Base-by-base conservation (phyloP, 495 filamentous ascomycete genomes). In the Amorphotheca resinae region DNA sequence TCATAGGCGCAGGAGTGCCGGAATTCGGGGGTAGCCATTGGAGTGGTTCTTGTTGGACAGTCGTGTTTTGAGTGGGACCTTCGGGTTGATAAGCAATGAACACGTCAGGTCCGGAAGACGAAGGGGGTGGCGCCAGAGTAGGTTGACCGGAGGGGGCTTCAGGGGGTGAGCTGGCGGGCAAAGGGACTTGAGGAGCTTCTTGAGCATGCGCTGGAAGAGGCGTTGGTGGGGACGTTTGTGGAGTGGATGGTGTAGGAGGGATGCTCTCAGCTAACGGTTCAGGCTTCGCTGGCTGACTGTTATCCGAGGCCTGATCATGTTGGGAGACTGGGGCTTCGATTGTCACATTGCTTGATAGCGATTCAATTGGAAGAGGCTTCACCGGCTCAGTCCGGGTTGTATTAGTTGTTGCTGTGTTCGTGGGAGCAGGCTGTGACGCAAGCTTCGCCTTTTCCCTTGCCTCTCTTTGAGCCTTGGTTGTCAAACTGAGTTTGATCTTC, bases 401-500 rank as follows among this genome's bases (percentile, higher is more conserved):
- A 4, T 37, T 37, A 15, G 17, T 47, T 7, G 52, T 45, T 33
- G 48, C 58, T 9, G 45, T 17, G 43, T 53, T 61, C 12, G 26
- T 55, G 41, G 38, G 42, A 16, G 31, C 42, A 56, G 63, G 51
- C 67, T 64, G 14, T 46, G 45, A 21, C 6, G 50, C 38, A 38
- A 43, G 21, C 26, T 53, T 60, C 21, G 59, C 55, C 37, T 66
- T 62, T 51, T 76, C 70, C 22, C 69, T 63, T 4, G 72, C 72
- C 25, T 82, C 80, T 42, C 79, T 70, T 53, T 84, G 79, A 44
- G 85, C 77, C 18, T 79, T 74, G 0, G 80, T 74, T 0, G 83
- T 67, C 31, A 89, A 65, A 33, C 77, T 84, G 36, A 93, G 66
- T 52, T 80, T 88, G 50, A 93, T 77, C 50, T 77, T 82, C 52